phyloP scores from a whole-genome alignment of 305 asterid genomes.

The Withania somnifera region DNA sequence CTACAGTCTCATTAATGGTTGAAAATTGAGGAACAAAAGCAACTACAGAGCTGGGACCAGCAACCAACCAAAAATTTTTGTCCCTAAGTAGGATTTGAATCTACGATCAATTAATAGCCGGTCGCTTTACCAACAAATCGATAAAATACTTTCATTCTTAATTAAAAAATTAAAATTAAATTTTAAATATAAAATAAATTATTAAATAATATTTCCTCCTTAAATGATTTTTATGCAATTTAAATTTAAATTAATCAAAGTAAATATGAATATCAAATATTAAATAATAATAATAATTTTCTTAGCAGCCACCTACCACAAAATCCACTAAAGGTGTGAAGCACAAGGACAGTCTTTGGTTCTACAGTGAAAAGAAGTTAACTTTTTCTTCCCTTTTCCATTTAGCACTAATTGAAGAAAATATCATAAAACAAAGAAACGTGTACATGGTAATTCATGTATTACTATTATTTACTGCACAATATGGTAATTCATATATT shows the following conservation, averaged over 20 bases:
- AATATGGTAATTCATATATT: not conserved
- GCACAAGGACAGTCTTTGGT: not conserved
- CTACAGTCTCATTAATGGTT: not conserved
- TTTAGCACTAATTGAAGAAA: not conserved
- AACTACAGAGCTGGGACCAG: not conserved
- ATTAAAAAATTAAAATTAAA: not conserved
- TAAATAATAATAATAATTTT: no score
- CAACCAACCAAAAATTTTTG: no score
- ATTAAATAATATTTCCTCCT: no score
- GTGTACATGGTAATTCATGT: not conserved
- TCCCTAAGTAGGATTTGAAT: no score
- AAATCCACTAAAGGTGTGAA: not conserved
- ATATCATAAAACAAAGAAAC: not conserved
- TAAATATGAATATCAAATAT: not conserved
- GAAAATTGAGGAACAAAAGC: not conserved
- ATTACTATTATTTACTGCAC: not conserved
- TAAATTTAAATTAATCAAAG: not conserved
- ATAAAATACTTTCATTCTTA: accelerated
- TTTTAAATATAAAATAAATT: no score
- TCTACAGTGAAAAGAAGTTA: not conserved
- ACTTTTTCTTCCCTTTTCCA: not conserved
- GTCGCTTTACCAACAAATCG: no score
- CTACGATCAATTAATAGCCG: no score
- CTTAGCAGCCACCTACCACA: not conserved
- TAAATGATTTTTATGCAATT: no score